Conservation (phyloP, 106 monocot genomes). For the Dioscorea alata region DNA sequence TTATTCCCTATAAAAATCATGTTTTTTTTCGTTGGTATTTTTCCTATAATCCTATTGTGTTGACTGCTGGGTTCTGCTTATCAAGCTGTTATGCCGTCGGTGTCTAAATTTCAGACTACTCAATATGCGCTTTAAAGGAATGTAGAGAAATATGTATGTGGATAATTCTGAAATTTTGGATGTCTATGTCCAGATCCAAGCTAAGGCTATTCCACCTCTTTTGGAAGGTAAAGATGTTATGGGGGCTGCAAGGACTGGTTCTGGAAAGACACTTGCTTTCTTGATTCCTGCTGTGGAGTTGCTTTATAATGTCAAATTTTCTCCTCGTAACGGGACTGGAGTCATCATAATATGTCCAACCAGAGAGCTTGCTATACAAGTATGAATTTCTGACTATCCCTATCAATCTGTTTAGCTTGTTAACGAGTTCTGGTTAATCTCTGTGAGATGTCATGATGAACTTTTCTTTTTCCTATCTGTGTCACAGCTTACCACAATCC, state of each 20-base stretch:
- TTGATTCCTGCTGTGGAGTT: constrained; percentile 84
- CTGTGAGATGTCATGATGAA: too few species aligned
- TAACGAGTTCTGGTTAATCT: too few species aligned
- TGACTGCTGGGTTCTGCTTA: background rate
- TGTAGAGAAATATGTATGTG: background rate
- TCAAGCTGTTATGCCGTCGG: background rate
- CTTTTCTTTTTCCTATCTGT: too few species aligned
- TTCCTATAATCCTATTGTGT: background rate
- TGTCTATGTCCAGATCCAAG: constrained; percentile 65
- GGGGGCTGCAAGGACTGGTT: constrained; percentile 87
- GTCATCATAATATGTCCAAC: constrained; percentile 88
- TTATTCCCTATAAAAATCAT: background rate
- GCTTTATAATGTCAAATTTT: constrained; percentile 45
- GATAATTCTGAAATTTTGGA: background rate
- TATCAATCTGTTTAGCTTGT: background rate
- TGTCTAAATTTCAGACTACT: background rate
- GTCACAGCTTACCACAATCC: too few species aligned
- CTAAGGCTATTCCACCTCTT: constrained; percentile 67
- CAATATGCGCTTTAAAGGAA: background rate
- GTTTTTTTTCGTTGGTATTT: background rate
- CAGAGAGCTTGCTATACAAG: constrained; percentile 94
- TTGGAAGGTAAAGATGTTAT: constrained; percentile 82
- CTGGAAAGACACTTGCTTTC: constrained; percentile 94
- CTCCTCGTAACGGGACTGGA: constrained; percentile 71
- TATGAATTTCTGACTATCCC: constrained; percentile 6